These are phyloP conservation scores for Leishmania mexicana DNA, from an alignment of 208 protist species.

Conservation along the genomic window DNA sequence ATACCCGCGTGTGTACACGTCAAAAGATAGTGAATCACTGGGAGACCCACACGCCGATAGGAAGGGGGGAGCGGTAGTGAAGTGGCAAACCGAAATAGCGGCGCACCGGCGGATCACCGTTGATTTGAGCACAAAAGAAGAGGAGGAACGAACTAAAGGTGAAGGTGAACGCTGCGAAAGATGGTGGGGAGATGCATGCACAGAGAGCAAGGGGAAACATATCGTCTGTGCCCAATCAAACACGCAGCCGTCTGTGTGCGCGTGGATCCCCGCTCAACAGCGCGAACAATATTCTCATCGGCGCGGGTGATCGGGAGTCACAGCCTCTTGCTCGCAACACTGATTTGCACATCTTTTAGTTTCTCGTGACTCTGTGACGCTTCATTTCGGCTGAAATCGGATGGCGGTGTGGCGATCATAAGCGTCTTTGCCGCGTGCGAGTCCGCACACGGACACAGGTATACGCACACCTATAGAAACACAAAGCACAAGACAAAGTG, in stretches of 20 bases:
- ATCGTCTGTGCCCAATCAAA: neutral
- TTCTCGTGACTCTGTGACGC: neutral
- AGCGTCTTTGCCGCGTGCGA: neutral
- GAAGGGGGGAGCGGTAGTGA: neutral
- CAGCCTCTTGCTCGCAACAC: too few species aligned
- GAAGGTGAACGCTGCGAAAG: neutral
- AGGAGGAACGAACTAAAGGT: neutral
- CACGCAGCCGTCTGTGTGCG: constrained; percentile 3
- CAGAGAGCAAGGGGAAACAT: neutral
- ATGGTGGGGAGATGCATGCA: neutral
- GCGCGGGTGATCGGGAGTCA: neutral
- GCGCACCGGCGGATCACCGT: constrained; percentile 2
- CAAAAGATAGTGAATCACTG: neutral
- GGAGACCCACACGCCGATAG: neutral
- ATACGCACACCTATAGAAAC: neutral
- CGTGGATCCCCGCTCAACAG: neutral
- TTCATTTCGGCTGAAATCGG: neutral
- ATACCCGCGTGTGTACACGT: neutral
- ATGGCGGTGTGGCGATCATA: neutral
- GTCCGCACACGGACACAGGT: neutral
- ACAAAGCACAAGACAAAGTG: neutral
- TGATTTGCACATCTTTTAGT: neutral
- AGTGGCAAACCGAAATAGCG: neutral
- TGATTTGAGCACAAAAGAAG: neutral
- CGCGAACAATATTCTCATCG: neutral